phyloP scores from a whole-genome alignment of 176 grass and related monocot species.

The Zea luxurians region DNA sequence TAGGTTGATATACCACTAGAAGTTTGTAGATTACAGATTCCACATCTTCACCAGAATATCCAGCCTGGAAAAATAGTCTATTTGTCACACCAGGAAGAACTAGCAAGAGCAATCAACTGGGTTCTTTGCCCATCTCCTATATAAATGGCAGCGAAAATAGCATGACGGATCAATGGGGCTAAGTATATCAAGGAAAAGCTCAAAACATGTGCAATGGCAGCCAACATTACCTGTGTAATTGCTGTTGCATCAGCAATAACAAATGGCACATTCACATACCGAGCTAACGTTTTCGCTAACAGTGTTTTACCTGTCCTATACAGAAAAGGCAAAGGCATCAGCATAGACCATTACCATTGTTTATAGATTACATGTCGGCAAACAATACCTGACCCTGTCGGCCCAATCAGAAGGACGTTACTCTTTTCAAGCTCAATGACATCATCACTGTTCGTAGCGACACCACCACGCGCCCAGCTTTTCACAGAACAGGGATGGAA shows the following conservation, averaged over 20 bases:
- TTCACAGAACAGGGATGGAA: neutral
- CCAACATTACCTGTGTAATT: conserved; percentile 49
- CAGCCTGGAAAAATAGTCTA: conserved; percentile 52
- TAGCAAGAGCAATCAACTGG: conserved; percentile 17
- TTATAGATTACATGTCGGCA: neutral
- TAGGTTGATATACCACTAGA: conserved; percentile 45
- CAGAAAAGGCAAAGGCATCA: neutral
- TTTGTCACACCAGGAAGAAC: conserved; percentile 41
- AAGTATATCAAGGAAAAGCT: neutral
- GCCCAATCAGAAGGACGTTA: conserved; percentile 65
- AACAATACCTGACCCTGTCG: conserved; percentile 52
- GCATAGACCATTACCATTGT: neutral
- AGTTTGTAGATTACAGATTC: conserved; percentile 66
- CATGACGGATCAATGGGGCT: neutral
- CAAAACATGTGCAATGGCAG: neutral
- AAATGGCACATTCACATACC: conserved; percentile 60
- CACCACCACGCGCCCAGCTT: neutral
- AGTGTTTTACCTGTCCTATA: conserved; percentile 59
- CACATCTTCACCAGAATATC: conserved; percentile 63
- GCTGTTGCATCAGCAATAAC: conserved; percentile 70
- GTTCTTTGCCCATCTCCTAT: neutral
- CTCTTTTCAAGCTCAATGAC: conserved; percentile 64
- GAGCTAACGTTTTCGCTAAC: conserved; percentile 58
- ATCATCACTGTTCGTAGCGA: conserved; percentile 1
- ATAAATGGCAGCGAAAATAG: neutral